These are phyloP conservation scores for Acidiella bohemica DNA, from an alignment of 495 filamentous ascomycete species.

Conservation along the genomic window DNA sequence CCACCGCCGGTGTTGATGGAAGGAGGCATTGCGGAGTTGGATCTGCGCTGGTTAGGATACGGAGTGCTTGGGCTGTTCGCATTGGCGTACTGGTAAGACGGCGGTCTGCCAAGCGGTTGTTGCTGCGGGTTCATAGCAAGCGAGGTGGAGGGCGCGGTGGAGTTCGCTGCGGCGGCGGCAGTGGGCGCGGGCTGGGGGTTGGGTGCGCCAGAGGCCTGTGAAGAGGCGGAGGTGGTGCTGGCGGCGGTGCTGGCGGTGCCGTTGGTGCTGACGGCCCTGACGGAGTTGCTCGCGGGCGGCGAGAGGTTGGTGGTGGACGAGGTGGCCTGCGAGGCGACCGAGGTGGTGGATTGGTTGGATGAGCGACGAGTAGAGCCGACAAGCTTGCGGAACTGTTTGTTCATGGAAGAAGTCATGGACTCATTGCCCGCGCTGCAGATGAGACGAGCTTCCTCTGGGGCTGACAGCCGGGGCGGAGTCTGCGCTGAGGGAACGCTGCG, in stretches of 20 bases:
- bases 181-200: slow-evolving; percentile 1
- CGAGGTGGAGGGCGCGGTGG: slow-evolving; percentile 19
- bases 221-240: slow-evolving; percentile 15
- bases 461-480: too few relatives aligned
- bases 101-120: slow-evolving; percentile 26
- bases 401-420: slow-evolving; percentile 27
- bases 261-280: slow-evolving; percentile 17
- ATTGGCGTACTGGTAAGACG: slow-evolving; percentile 32
- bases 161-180: slow-evolving; percentile 3
- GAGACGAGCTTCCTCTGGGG: too few relatives aligned
- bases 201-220: slow-evolving; percentile 17
- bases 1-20: slow-evolving; percentile 24
- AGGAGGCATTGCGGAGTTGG: slow-evolving; percentile 26
- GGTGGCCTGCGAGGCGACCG: slow-evolving; percentile 16
- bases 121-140: slow-evolving; percentile 24
- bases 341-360: slow-evolving; percentile 23
- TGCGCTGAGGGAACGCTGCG: too few relatives aligned
- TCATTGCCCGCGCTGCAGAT: slow-evolving; percentile 1
- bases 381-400: slow-evolving; percentile 26
- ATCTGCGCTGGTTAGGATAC: slow-evolving; percentile 23
- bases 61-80: slow-evolving; percentile 18
- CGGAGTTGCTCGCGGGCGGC: slow-evolving; percentile 19
- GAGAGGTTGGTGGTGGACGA: slow-evolving; percentile 19
- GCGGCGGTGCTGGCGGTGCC: slow-evolving; percentile 1
- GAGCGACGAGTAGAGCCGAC: slow-evolving; percentile 27